phyloP scores from a whole-genome alignment of 139 green algal species.

The Gonium pectorale region DNA sequence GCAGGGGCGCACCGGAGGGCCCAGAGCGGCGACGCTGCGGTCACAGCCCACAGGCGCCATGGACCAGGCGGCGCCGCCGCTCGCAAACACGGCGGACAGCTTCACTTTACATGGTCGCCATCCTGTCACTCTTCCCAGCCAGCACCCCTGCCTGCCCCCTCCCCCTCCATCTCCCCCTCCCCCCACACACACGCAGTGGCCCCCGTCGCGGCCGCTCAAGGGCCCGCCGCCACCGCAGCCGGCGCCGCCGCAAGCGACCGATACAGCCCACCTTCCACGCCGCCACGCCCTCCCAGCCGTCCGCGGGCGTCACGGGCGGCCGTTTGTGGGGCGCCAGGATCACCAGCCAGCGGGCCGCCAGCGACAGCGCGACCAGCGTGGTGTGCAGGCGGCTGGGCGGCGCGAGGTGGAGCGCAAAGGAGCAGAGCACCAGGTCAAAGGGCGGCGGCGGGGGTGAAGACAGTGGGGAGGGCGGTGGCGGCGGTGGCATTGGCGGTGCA shows the following conservation, averaged over 20 bases:
- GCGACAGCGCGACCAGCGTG: background rate
- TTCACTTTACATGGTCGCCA: too few species aligned
- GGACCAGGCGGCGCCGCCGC: too few species aligned
- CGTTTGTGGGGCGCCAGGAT: conserved; percentile 40
- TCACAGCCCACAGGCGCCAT: too few species aligned
- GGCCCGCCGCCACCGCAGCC: too few species aligned
- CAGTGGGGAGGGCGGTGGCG: background rate
- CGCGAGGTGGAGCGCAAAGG: conserved; percentile 41
- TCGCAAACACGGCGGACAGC: too few species aligned
- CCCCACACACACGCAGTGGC: too few species aligned
- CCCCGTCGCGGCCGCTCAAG: too few species aligned
- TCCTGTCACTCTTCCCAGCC: too few species aligned
- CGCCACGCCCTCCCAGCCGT: background rate
- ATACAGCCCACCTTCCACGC: conserved; percentile 6
- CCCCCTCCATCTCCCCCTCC: too few species aligned
- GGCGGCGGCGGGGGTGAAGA: background rate
- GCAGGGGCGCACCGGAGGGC: too few species aligned
- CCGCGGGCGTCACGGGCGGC: background rate
- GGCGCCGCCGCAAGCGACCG: background rate
- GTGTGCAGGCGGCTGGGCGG: conserved; percentile 5
- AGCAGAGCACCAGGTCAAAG: conserved; percentile 30
- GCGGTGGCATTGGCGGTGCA: background rate
- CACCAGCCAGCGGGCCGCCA: conserved; percentile 22
- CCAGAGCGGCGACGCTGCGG: too few species aligned
- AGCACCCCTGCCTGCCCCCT: too few species aligned